Conservation (phyloP, 164 flowering plant genomes). For the Taxillus chinensis region DNA sequence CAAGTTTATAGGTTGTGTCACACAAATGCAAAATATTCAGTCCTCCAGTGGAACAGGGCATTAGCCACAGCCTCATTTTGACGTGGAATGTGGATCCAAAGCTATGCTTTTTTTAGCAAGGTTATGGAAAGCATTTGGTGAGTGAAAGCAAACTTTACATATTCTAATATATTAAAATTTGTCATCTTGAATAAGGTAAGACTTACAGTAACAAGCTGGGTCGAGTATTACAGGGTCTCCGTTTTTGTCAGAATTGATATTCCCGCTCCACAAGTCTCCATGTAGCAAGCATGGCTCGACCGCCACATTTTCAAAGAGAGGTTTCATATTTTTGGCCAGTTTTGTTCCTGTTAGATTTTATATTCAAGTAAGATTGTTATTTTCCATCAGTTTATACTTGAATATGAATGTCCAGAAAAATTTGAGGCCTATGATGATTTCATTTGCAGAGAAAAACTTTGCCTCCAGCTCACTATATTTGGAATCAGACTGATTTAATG, state of each 20-base stretch:
- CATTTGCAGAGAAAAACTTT: neutral
- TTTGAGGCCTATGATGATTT: neutral
- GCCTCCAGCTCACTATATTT: neutral
- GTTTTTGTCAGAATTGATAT: slow-evolving; percentile 67
- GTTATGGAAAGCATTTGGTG: no score
- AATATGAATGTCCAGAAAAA: neutral
- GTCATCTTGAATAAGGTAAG: neutral
- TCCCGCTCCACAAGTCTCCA: slow-evolving; percentile 99
- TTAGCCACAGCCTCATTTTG: no score
- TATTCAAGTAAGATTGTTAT: neutral
- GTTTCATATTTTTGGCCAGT: slow-evolving; percentile 58
- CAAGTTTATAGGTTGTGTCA: no score
- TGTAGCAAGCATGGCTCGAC: slow-evolving; percentile 91
- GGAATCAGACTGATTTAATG: no score
- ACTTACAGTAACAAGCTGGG: slow-evolving; percentile 98
- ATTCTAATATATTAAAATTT: neutral
- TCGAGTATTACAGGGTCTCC: slow-evolving; percentile 95
- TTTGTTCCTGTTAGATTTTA: slow-evolving; percentile 48
- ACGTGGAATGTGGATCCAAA: no score
- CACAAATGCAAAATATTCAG: no score
- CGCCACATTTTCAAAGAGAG: slow-evolving; percentile 62
- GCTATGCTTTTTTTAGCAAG: no score
- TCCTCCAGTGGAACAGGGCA: no score
- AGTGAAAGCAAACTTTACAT: no score
- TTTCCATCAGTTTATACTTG: neutral